phyloP scores from a whole-genome alignment of 495 filamentous ascomycete genomes.

The Sphaerosporella brunnea region DNA sequence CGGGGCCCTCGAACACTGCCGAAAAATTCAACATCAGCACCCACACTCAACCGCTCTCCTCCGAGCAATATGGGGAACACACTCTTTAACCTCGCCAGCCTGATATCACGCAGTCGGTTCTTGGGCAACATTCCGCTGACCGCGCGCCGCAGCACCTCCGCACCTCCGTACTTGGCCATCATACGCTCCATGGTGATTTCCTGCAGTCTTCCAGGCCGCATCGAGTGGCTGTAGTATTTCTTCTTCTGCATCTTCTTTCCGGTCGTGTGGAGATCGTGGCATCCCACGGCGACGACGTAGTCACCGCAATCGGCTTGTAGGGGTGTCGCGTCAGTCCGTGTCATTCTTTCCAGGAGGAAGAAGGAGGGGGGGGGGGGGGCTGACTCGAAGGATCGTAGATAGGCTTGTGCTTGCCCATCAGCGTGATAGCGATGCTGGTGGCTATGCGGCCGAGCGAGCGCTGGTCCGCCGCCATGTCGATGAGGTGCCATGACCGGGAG shows the following conservation, averaged over 20 bases:
- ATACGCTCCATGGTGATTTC: constrained; percentile 85
- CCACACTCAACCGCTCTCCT: background rate
- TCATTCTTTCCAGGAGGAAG: constrained; percentile 26
- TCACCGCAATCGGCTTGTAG: constrained; percentile 89
- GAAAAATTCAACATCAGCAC: constrained; percentile 11
- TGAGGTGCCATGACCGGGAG: constrained; percentile 80
- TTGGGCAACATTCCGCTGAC: constrained; percentile 96
- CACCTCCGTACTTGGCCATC: constrained; percentile 85
- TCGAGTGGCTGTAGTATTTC: constrained; percentile 85
- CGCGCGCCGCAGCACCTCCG: constrained; percentile 78
- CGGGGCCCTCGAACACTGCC: constrained; percentile 70
- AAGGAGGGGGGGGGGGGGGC: constrained; percentile 4
- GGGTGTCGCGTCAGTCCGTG: too few species aligned
- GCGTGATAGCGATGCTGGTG: constrained; percentile 68
- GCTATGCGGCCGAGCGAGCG: constrained; percentile 75
- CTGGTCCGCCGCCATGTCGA: constrained; percentile 50
- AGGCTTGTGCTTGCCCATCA: constrained; percentile 99
- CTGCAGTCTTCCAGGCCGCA: constrained; percentile 69
- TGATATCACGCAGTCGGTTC: constrained; percentile 72
- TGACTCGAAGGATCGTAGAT: constrained; percentile 64
- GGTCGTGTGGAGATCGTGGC: constrained; percentile 68
- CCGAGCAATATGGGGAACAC: constrained; percentile 21
- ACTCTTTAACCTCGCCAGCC: constrained; percentile 79
- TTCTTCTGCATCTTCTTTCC: constrained; percentile 87
- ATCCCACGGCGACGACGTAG: constrained; percentile 88